Evolutionary conservation across 1,284 basidiomycete genomes (phyloP), one percentile per base, ranked within the genome.

Genomic region (Rugosomyces carneus): DNA sequence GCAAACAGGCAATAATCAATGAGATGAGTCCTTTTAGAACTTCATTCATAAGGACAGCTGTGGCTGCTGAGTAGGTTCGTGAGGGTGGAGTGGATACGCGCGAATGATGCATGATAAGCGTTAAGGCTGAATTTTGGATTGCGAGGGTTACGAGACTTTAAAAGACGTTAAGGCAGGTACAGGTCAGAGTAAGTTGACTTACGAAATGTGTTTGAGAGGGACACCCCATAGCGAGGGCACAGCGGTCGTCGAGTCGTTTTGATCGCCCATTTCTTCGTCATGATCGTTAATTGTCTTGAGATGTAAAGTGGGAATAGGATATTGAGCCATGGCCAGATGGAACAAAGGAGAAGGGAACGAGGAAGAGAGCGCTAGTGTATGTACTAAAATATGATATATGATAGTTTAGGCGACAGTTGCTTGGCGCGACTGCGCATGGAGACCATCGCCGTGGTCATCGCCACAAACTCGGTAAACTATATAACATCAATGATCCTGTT

Each of bases 71-170:
- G 68, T 97, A 98, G 2, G 82, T 72, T 45, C 76, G 73, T 48
- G 83, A 81, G 0, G 87, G 80, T 2, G 89, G 75, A 9, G 83
- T 81, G 5, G 85, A 84, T 46, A 93, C 88, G 53, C 92, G 85
- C 37, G 92, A 94, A 67, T 93, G 92, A 71, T 94, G 90, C 89
- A 96, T 93, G 63, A 96, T 86, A 61, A 96, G 81, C 35, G 91
- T 87, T 49, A 96, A 66, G 47, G 83, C 71, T 11, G 90, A 91
- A 69, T 97, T 98, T 71, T 98, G 93, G 44, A 95, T 76, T 39
- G 94, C 93, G 62, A 98, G 77, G 13, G 90, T 93, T 57, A 94
- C 76, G 49, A 97, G 79, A 38, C 91, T 93, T 59, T 45, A 29
- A 26, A 32, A 41, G 15, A 19, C 10, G 8, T 2, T 20, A 21